Conservation (phyloP, 2,329 filamentous ascomycete genomes). For the Diplodia mutila region DNA sequence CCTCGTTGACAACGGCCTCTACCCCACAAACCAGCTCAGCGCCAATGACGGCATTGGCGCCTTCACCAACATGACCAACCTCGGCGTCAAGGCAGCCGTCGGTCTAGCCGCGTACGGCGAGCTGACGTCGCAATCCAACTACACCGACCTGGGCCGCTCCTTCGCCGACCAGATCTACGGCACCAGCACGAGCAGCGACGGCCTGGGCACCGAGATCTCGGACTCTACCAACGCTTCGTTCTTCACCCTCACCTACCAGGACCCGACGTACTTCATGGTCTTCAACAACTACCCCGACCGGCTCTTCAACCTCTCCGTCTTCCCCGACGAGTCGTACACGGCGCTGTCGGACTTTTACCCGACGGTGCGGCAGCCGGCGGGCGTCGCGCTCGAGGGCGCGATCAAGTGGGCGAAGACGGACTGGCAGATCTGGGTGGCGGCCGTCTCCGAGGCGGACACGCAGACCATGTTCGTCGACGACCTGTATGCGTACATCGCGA, state of each 20-base stretch:
- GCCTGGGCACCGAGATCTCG: slow-evolving; percentile 22
- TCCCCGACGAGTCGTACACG: slow-evolving; percentile 40
- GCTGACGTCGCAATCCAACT: slow-evolving; percentile 43
- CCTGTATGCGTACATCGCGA: slow-evolving; percentile 48
- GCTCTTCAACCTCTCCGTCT: slow-evolving; percentile 45
- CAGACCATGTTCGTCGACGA: slow-evolving; percentile 42
- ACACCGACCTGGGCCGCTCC: slow-evolving; percentile 41
- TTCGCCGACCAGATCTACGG: slow-evolving; percentile 31
- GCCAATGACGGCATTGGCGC: slow-evolving; percentile 49
- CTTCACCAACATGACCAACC: slow-evolving; percentile 50
- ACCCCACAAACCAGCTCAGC: slow-evolving; percentile 47
- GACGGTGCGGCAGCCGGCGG: slow-evolving; percentile 41
- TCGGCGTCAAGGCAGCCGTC: slow-evolving; percentile 53
- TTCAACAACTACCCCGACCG: slow-evolving; percentile 50
- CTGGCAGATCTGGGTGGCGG: slow-evolving; percentile 51
- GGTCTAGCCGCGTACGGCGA: slow-evolving; percentile 51
- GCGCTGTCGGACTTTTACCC: slow-evolving; percentile 46
- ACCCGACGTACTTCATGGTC: slow-evolving; percentile 42
- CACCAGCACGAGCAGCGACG: slow-evolving; percentile 17
- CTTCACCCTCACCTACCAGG: slow-evolving; percentile 47
- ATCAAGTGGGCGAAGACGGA: slow-evolving; percentile 50
- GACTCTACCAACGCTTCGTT: slow-evolving; percentile 39
- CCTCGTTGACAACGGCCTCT: slow-evolving; percentile 44
- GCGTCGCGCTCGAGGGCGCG: slow-evolving; percentile 46
- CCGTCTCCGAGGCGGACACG: slow-evolving; percentile 25